These are phyloP conservation scores for Myrica gale DNA, from an alignment of 306 rosid species.

Conservation along the genomic window DNA sequence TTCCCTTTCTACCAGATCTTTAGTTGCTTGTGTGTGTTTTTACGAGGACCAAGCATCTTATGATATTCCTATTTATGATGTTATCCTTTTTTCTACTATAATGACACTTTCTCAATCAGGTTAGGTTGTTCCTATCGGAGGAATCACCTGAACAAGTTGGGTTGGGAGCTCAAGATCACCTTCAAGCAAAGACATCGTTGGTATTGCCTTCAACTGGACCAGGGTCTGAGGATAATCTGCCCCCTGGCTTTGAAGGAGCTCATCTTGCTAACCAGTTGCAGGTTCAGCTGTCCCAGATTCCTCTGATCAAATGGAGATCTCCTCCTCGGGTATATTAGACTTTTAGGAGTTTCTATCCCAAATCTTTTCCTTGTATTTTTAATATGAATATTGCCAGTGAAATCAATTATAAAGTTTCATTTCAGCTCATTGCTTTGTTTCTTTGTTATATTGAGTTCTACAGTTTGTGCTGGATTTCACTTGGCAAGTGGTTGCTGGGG, in stretches of 20 bases:
- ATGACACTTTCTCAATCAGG: conserved; percentile 35
- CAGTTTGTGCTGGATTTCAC: conserved; percentile 55
- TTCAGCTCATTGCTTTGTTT: conserved; percentile 1
- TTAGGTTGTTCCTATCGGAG: conserved; percentile 71
- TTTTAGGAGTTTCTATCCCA: conserved; percentile 11
- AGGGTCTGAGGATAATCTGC: conserved; percentile 67
- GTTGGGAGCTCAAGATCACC: conserved; percentile 81
- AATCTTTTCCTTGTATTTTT: background rate
- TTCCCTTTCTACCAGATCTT: conserved; percentile 4
- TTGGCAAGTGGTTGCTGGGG: conserved; percentile 92
- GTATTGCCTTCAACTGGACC: conserved; percentile 54
- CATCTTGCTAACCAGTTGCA: conserved; percentile 53
- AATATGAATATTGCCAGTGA: conserved; percentile 6
- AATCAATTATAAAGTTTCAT: background rate
- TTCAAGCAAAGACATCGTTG: conserved; percentile 74
- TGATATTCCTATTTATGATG: background rate
- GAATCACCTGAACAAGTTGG: conserved; percentile 84
- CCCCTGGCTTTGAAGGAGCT: conserved; percentile 91
- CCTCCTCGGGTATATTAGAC: conserved; percentile 59
- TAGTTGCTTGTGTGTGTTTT: background rate
- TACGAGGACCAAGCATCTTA: background rate
- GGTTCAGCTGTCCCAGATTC: conserved; percentile 65
- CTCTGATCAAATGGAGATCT: conserved; percentile 60
- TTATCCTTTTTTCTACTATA: background rate
- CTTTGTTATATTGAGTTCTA: conserved; percentile 19